Evolutionary conservation across 805 yeast species (phyloP).

Genomic region (Myxozyma nipponensis): DNA sequence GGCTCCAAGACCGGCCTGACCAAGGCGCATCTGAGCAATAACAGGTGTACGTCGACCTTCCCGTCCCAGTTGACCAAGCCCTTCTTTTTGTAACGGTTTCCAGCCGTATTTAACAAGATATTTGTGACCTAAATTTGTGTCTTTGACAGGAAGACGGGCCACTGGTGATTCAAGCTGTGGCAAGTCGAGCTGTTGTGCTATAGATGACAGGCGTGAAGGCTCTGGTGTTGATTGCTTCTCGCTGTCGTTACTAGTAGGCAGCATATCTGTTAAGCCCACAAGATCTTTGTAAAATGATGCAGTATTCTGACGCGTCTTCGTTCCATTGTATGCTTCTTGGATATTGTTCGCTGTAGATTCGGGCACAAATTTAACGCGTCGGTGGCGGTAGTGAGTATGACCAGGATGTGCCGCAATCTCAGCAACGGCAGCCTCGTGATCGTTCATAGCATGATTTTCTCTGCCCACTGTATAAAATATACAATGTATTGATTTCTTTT

Average conservation of each 20-base stretch:
- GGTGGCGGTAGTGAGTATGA: slow-evolving; percentile 14
- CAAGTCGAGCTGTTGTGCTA: slow-evolving; percentile 12
- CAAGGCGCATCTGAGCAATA: slow-evolving; percentile 10
- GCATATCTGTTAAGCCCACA: too few species aligned
- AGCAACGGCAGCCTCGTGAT: slow-evolving; percentile 1
- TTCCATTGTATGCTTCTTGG: neutral
- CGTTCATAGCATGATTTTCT: neutral
- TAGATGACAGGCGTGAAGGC: slow-evolving; percentile 1
- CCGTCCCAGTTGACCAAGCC: slow-evolving; percentile 20
- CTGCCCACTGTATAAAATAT: neutral
- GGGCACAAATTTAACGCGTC: slow-evolving; percentile 15
- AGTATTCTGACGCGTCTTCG: neutral
- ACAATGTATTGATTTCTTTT: too few species aligned
- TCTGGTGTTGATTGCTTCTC: neutral
- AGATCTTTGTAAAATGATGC: slow-evolving; percentile 15
- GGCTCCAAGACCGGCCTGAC: slow-evolving; percentile 22
- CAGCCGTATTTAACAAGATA: slow-evolving; percentile 24
- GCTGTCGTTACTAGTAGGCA: too few species aligned
- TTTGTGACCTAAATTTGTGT: slow-evolving; percentile 13
- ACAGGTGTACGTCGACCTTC: slow-evolving; percentile 24
- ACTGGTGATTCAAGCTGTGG: slow-evolving; percentile 19
- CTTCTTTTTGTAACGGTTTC: slow-evolving; percentile 21
- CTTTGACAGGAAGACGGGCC: slow-evolving; percentile 16
- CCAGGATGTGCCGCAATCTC: neutral
- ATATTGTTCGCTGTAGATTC: slow-evolving; percentile 5